phyloP scores from a whole-genome alignment of 2,329 filamentous ascomycete species.

The Sporothrix pallida region DNA sequence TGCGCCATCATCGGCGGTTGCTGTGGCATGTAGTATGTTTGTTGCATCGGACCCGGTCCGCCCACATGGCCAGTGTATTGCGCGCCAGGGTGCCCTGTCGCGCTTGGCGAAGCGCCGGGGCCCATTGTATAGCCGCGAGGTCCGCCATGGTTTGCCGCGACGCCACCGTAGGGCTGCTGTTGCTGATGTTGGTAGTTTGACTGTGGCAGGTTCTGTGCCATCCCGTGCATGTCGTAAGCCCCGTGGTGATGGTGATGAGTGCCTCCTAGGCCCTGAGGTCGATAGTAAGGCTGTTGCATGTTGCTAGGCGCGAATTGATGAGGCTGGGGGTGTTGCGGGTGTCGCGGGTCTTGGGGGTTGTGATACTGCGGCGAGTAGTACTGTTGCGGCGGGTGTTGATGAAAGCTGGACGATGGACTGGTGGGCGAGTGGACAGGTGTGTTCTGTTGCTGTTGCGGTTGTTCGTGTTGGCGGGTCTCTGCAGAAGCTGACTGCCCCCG shows the following conservation, averaged over 20 bases:
- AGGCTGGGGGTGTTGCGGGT: not conserved
- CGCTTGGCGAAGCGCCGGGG: too few species aligned
- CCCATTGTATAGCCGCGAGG: not conserved
- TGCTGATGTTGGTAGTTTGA: not conserved
- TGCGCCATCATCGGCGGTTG: conserved; percentile 17
- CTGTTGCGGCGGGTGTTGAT: not conserved
- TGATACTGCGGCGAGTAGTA: conserved; percentile 1
- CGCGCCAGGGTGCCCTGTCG: not conserved
- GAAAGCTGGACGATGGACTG: not conserved
- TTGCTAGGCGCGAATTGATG: not conserved
- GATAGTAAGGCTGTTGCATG: conserved; percentile 14
- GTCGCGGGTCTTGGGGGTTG: not conserved
- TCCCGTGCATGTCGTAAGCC: conserved; percentile 1
- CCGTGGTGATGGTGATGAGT: not conserved
- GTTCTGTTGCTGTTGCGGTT: not conserved
- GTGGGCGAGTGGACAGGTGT: conserved; percentile 1
- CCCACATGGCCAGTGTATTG: not conserved
- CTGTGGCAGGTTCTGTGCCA: not conserved
- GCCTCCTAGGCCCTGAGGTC: not conserved
- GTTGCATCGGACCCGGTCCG: not conserved
- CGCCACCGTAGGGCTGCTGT: not conserved
- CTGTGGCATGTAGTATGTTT: not conserved
- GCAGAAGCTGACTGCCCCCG: not conserved
- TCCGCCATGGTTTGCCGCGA: not conserved
- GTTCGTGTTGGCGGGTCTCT: conserved; percentile 1